phyloP scores from a whole-genome alignment of 2,329 filamentous ascomycete genomes.

The Exophiala phaeomuriformis region DNA sequence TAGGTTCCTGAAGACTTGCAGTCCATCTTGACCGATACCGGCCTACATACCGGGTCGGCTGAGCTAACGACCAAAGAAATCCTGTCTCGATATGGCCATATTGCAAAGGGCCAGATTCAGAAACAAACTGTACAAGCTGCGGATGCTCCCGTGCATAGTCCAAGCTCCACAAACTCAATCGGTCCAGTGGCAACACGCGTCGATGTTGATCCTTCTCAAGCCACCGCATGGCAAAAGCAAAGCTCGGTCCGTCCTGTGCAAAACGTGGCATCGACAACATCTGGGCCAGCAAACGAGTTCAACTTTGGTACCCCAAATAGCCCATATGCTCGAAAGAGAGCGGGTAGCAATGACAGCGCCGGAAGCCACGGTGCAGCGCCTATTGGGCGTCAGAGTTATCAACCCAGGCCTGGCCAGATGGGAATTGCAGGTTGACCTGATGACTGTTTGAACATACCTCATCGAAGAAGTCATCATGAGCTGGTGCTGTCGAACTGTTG shows the following conservation, averaged over 20 bases:
- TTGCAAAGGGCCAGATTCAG: conserved; percentile 55
- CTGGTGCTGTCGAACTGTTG: no score
- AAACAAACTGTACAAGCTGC: conserved; percentile 44
- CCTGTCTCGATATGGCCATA: conserved; percentile 82
- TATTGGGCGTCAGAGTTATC: conserved; percentile 25
- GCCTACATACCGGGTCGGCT: conserved; percentile 69
- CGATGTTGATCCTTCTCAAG: conserved; percentile 74
- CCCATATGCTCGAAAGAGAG: conserved; percentile 24
- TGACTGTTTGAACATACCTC: background rate
- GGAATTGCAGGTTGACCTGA: conserved; percentile 20
- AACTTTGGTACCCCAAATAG: conserved; percentile 23
- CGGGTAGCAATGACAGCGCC: conserved; percentile 24
- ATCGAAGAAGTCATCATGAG: background rate
- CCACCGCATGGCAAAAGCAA: conserved; percentile 68
- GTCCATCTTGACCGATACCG: conserved; percentile 73
- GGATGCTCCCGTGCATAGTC: conserved; percentile 47
- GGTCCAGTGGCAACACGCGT: conserved; percentile 55
- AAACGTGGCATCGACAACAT: conserved; percentile 24
- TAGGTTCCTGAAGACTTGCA: conserved; percentile 91
- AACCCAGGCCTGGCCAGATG: conserved; percentile 23
- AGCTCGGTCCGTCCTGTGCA: conserved; percentile 70
- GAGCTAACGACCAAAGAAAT: conserved; percentile 98
- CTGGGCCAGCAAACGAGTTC: conserved; percentile 17
- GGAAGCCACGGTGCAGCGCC: conserved; percentile 19
- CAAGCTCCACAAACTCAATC: conserved; percentile 35